Conservation (phyloP, 108 stramenopile genomes). For the Parmales sp. region DNA sequence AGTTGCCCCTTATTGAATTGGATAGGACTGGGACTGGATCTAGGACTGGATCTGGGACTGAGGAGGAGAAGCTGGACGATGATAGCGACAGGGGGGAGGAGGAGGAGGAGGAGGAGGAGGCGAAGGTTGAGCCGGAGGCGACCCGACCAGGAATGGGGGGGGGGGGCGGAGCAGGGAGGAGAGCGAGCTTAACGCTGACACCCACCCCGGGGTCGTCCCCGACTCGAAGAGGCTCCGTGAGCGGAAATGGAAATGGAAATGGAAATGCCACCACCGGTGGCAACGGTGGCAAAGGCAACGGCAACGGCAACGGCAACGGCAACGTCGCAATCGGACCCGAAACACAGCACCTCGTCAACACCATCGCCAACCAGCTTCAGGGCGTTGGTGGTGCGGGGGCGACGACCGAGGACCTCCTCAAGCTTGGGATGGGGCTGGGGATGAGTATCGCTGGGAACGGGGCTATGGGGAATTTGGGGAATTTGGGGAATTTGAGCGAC, state of each 20-base stretch:
- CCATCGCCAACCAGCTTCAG: neutral
- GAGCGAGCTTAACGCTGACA: too few relatives aligned
- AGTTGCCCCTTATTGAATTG: slow-evolving; percentile 1
- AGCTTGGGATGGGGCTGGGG: slow-evolving; percentile 26
- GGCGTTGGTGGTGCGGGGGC: neutral
- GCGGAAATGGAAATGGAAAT: too few relatives aligned
- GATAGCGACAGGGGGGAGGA: slow-evolving; percentile 1
- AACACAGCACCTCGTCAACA: neutral
- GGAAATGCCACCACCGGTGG: neutral
- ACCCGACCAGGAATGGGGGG: too few relatives aligned
- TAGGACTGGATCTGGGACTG: neutral
- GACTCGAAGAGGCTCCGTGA: too few relatives aligned
- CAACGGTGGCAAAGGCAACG: neutral
- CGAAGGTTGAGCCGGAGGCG: neutral
- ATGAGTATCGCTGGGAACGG: slow-evolving; percentile 26
- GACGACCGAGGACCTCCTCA: slow-evolving; percentile 18
- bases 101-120: neutral
- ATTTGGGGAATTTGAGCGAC: neutral
- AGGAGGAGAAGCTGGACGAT: slow-evolving; percentile 1
- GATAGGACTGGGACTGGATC: too few relatives aligned
- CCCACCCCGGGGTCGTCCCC: too few relatives aligned
- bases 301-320: neutral
- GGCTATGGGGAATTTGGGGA: slow-evolving; percentile 20
- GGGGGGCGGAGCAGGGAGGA: too few relatives aligned
- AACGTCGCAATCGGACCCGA: neutral